Percentiles rank a stretch among this genome's conserved stretches.
These are phyloP conservation scores for Penicillium sp. DNA, from an alignment of 2,329 filamentous ascomycete species.

Conservation along the genomic window DNA sequence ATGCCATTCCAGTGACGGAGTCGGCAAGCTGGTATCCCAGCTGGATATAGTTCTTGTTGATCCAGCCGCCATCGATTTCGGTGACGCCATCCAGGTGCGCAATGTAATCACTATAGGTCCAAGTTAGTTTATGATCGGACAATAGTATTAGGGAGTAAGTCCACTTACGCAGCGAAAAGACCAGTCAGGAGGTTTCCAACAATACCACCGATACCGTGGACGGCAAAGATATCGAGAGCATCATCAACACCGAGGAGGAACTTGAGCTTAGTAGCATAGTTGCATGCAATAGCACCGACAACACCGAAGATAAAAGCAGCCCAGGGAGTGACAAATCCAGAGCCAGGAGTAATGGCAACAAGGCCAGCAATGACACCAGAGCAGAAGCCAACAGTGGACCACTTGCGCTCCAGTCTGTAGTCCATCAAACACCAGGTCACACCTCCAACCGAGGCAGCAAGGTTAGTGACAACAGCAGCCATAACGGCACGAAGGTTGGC, in stretches of 20 bases:
- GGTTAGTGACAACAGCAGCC: slow-evolving; percentile 81
- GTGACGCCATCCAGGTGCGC: slow-evolving; percentile 72
- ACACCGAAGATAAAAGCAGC: slow-evolving; percentile 76
- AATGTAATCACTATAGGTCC: slow-evolving; percentile 65
- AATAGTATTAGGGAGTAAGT: not conserved
- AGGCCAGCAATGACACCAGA: slow-evolving; percentile 84
- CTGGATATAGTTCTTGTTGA: slow-evolving; percentile 81
- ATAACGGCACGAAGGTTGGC: slow-evolving; percentile 83
- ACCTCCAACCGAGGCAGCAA: slow-evolving; percentile 78
- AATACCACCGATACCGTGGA: slow-evolving; percentile 74
- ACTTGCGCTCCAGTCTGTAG: slow-evolving; percentile 84
- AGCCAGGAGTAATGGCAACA: slow-evolving; percentile 84
- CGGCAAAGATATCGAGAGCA: slow-evolving; percentile 83
- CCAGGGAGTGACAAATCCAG: slow-evolving; percentile 82
- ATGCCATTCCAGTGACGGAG: slow-evolving; percentile 70
- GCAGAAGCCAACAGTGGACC: slow-evolving; percentile 91
- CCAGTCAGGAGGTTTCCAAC: slow-evolving; percentile 77
- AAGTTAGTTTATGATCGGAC: slow-evolving; percentile 9
- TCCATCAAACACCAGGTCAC: slow-evolving; percentile 89
- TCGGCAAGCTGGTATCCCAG: slow-evolving; percentile 81
- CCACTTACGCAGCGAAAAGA: slow-evolving; percentile 70
- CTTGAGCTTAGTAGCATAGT: slow-evolving; percentile 89
- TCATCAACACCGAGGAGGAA: slow-evolving; percentile 79
- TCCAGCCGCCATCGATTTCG: slow-evolving; percentile 71
- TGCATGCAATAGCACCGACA: slow-evolving; percentile 72